Evolutionary conservation across 1,284 basidiomycete genomes (phyloP), one percentile per base, ranked within the genome.

Genomic region (Athelia psychrophila): DNA sequence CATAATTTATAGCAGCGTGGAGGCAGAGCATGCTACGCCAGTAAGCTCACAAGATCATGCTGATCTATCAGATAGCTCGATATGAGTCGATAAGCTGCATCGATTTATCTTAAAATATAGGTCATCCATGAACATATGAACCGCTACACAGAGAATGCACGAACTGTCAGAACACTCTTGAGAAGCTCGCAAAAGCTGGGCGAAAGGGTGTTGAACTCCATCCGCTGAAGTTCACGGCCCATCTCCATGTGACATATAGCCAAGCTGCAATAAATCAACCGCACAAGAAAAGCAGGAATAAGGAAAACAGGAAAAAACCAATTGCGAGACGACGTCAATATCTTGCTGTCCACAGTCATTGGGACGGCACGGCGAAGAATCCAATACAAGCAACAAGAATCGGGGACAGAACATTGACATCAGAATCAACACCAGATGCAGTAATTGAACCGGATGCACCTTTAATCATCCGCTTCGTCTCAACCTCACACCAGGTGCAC

Each of bases 131-230:
- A n/a, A n/a, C n/a, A n/a, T n/a, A n/a, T n/a, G n/a, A 96, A 95
- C 18, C 81, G 75, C 38, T 74, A 72, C 61, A 95, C 93, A 1
- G 85, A 88, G 69, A 95, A 97, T 0, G 93, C 95, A 47, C 94
- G 83, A 35, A 96, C 91, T 16, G 89, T 87, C 44, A 91, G 78
- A 47, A 93, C 86, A 19, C 91, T 91, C 54, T 84, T 81, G 32
- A 94, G 71, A 12, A 92, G 69, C 67, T 96, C 93, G 5, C 80
- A 81, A 61, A 94, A 93, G 50, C 88, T 88, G 0, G 86, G 87
- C 2, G 84, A 87, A 15, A 84, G 74, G 2, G 80, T 77, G 58
- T 82, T 87, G 3, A 84, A 85, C 66, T 93, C 90, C 80, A 93
- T 86, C 19, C 91, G 76, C 47, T 90, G 79, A 24, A 93, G 71